Conservation (phyloP, 2,329 filamentous ascomycete genomes). For the Trichoderma brevicompactum region DNA sequence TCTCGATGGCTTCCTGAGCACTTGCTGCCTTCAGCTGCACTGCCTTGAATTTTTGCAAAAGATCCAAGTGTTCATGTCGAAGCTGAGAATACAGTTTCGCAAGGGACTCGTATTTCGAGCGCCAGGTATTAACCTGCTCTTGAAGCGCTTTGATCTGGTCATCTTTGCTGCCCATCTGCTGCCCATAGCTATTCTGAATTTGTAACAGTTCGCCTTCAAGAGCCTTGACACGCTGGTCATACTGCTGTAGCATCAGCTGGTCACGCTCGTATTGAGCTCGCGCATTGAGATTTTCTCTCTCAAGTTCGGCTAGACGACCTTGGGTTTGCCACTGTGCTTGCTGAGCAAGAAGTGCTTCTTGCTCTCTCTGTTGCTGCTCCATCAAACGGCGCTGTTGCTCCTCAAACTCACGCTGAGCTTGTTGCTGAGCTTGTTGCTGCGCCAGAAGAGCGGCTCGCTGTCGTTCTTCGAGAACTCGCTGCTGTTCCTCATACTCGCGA, state of each 20-base stretch:
- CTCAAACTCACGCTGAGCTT: slow-evolving; percentile 93
- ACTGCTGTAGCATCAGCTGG: slow-evolving; percentile 95
- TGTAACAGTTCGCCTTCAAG: slow-evolving; percentile 85
- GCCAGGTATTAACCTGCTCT: slow-evolving; percentile 97
- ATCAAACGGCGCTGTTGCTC: slow-evolving; percentile 86
- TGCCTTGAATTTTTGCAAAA: slow-evolving; percentile 93
- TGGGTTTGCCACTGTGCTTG: slow-evolving; percentile 94
- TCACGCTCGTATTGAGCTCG: slow-evolving; percentile 96
- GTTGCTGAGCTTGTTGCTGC: slow-evolving; percentile 80
- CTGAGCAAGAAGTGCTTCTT: slow-evolving; percentile 85
- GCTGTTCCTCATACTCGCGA: slow-evolving; percentile 92
- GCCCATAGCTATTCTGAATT: slow-evolving; percentile 78
- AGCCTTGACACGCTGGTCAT: slow-evolving; percentile 91
- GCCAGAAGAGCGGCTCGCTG: slow-evolving; percentile 79
- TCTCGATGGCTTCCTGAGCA: slow-evolving; percentile 94
- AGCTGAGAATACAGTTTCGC: slow-evolving; percentile 97
- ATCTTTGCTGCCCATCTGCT: slow-evolving; percentile 87
- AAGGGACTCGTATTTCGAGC: slow-evolving; percentile 93
- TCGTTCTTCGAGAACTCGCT: slow-evolving; percentile 83
- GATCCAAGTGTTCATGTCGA: slow-evolving; percentile 90
- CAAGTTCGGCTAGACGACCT: slow-evolving; percentile 91
- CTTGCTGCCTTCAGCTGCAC: slow-evolving; percentile 96
- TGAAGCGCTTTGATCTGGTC: slow-evolving; percentile 92
- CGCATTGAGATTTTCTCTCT: slow-evolving; percentile 92
- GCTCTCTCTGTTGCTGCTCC: slow-evolving; percentile 88